Evolutionary conservation across 1,139 yeast genomes (phyloP).

Genomic region (Wickerhamomyces sp.): DNA sequence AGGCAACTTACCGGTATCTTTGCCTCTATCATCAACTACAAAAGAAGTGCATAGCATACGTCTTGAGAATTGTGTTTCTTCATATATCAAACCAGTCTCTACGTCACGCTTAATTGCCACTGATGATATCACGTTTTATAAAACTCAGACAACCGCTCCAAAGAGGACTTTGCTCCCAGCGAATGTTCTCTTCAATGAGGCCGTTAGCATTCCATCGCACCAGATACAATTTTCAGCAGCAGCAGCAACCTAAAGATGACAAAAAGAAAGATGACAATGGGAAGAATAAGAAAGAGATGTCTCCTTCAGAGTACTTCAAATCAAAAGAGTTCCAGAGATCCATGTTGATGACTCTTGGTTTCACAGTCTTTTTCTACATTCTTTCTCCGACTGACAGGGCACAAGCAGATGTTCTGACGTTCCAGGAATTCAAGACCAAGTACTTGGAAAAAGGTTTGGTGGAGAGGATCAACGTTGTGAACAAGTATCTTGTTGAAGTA

Average conservation of each 20-base stretch:
- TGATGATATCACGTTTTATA: no score
- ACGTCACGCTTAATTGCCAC: no score
- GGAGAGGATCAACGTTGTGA: constrained; percentile 67
- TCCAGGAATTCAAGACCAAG: constrained; percentile 84
- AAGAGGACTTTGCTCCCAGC: background rate
- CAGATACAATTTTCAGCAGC: constrained; percentile 4
- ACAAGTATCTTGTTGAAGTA: constrained; percentile 75
- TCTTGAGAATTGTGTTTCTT: no score
- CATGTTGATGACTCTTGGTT: constrained; percentile 32
- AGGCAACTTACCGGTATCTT: no score
- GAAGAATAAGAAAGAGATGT: constrained; percentile 25
- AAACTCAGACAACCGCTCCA: no score
- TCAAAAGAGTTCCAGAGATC: constrained; percentile 35
- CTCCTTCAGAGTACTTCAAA: constrained; percentile 30
- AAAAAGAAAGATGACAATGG: constrained; percentile 17
- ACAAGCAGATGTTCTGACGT: constrained; percentile 51
- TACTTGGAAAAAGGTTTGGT: constrained; percentile 84
- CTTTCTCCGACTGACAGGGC: constrained; percentile 29
- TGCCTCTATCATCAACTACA: no score
- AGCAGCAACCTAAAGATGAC: constrained; percentile 11
- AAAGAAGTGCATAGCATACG: no score
- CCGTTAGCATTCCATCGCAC: constrained; percentile 4
- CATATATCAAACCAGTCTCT: no score
- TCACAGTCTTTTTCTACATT: constrained; percentile 30
- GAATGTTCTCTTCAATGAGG: constrained; percentile 4